These are phyloP conservation scores for Globisporangium iwayamae DNA, from an alignment of 352 stramenopile species.

Conservation along the genomic window DNA sequence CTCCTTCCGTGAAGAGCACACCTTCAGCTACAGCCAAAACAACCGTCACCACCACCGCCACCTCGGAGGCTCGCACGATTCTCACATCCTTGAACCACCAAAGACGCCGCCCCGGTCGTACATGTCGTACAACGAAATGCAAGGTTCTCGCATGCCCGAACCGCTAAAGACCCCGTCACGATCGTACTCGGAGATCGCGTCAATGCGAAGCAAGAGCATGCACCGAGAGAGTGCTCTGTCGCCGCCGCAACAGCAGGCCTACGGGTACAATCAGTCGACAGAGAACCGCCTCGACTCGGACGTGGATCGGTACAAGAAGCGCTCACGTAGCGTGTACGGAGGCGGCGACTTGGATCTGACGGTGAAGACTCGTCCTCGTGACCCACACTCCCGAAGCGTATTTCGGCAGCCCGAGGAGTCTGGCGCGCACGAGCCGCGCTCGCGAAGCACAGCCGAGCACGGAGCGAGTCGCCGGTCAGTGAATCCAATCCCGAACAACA, in stretches of 20 bases:
- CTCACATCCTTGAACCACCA: neutral
- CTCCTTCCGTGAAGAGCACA: slow-evolving; percentile 8
- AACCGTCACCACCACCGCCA: neutral
- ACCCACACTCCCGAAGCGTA: slow-evolving; percentile 23
- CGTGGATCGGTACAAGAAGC: slow-evolving; percentile 23
- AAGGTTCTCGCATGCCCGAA: neutral
- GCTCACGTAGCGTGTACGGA: slow-evolving; percentile 30
- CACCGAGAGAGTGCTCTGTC: slow-evolving; percentile 1
- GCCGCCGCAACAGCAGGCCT: slow-evolving; percentile 1
- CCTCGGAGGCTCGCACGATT: neutral
- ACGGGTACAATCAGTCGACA: neutral
- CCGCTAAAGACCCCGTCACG: neutral
- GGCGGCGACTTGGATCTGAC: slow-evolving; percentile 6
- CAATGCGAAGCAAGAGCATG: slow-evolving; percentile 16
- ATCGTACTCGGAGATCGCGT: slow-evolving; percentile 12
- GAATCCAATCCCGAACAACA: slow-evolving; percentile 4
- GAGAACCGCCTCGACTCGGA: slow-evolving; percentile 5
- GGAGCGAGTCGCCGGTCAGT: slow-evolving; percentile 1
- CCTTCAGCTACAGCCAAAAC: slow-evolving; percentile 2
- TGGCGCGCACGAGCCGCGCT: neutral
- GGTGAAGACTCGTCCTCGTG: slow-evolving; percentile 23
- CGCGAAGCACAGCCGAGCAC: neutral
- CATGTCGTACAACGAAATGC: neutral
- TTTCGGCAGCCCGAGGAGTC: slow-evolving; percentile 19
- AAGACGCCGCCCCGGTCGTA: neutral